These are phyloP conservation scores for Solanum microdontum DNA, from an alignment of 257 asterid genomes.

Conservation along the genomic window DNA sequence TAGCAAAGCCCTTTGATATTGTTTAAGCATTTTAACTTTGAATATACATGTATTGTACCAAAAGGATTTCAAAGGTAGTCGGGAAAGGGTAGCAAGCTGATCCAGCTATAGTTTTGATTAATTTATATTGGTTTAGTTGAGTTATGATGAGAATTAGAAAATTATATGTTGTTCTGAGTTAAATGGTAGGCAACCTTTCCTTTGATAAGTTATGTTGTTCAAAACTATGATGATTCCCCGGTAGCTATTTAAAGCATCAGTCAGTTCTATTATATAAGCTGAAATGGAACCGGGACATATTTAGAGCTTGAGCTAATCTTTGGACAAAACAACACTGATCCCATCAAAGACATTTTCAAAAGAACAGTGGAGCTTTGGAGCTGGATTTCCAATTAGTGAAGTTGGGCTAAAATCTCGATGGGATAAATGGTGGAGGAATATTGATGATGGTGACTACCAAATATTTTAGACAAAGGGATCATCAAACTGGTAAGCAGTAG, in stretches of 20 bases:
- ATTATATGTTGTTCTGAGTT: neutral
- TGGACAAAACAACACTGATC: neutral
- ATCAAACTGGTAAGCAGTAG: neutral
- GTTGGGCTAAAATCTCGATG: neutral
- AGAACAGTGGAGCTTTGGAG: neutral
- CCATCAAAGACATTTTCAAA: neutral
- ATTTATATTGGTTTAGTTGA: neutral
- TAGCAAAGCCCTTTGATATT: neutral
- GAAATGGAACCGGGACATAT: neutral
- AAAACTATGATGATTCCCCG: neutral
- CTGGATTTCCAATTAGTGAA: neutral
- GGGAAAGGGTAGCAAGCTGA: neutral
- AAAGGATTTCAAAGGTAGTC: neutral
- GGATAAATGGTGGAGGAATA: neutral
- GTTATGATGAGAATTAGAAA: neutral
- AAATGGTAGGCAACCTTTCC: neutral
- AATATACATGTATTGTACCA: neutral
- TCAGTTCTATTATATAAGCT: neutral
- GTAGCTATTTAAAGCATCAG: neutral
- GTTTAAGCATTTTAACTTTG: neutral
- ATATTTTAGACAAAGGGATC: neutral
- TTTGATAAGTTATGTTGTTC: neutral
- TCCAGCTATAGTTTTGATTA: neutral
- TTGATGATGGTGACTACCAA: neutral
- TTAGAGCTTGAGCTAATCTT: neutral